Conservation (phyloP, 305 asterid genomes). For the Fraxinus floribunda region DNA sequence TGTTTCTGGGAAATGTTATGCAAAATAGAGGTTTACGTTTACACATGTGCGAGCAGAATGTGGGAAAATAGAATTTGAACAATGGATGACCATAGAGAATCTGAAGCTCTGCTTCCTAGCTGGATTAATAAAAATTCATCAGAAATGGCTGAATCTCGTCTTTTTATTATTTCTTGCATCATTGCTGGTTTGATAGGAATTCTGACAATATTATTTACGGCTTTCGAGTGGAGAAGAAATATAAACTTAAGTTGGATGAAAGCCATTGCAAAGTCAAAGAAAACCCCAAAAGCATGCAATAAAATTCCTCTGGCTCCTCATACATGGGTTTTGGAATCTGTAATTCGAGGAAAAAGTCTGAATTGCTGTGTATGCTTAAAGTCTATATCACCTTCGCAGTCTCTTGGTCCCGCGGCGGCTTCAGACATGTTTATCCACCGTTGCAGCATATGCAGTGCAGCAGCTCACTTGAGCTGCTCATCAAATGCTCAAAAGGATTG, state of each 20-base stretch:
- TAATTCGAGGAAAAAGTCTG: constrained; percentile 73
- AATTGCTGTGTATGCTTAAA: constrained; percentile 88
- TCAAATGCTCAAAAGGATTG: constrained; percentile 80
- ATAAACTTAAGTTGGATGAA: constrained; percentile 84
- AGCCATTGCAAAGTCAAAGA: constrained; percentile 95
- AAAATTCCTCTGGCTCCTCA: constrained; percentile 73
- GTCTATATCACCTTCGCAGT: constrained; percentile 75
- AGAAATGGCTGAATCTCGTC: constrained; percentile 70
- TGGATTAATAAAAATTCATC: constrained; percentile 69
- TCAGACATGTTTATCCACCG: constrained; percentile 71
- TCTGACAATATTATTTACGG: constrained; percentile 72
- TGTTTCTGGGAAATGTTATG: constrained; percentile 14
- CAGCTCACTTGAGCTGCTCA: constrained; percentile 85
- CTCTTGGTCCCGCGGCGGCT: constrained; percentile 64
- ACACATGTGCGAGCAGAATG: constrained; percentile 22
- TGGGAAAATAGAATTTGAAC: constrained; percentile 26
- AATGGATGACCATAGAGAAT: constrained; percentile 78
- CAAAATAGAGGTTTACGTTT: constrained; percentile 17
- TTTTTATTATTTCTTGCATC: constrained; percentile 69
- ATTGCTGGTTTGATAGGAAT: constrained; percentile 75
- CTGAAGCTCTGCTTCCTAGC: constrained; percentile 58
- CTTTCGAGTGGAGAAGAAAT: constrained; percentile 93
- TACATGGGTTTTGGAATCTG: constrained; percentile 76
- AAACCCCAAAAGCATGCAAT: constrained; percentile 71
- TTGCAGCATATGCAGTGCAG: constrained; percentile 84